Conservation (phyloP, 495 filamentous ascomycete species). For the Monascus purpureus region DNA sequence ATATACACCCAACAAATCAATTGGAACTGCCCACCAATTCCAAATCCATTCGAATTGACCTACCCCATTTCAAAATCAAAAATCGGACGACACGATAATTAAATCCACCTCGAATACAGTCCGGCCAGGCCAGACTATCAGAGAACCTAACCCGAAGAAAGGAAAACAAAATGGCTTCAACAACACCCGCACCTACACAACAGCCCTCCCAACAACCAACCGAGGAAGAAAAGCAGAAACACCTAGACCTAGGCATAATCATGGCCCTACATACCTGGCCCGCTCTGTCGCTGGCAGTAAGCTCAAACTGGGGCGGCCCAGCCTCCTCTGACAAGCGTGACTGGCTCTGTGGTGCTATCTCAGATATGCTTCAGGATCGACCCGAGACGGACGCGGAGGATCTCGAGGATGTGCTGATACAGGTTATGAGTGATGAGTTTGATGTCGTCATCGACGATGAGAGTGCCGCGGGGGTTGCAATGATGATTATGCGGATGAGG, state of each 20-base stretch:
- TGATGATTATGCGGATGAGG: slow-evolving; percentile 52
- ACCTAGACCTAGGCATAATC: slow-evolving; percentile 75
- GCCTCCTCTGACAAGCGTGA: slow-evolving; percentile 77
- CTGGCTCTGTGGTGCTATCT: slow-evolving; percentile 86
- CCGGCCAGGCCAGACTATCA: too few relatives aligned
- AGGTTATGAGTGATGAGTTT: slow-evolving; percentile 93
- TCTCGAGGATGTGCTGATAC: slow-evolving; percentile 66
- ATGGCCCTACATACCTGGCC: slow-evolving; percentile 72
- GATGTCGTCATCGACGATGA: slow-evolving; percentile 84
- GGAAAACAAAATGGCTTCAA: not conserved
- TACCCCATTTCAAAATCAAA: too few relatives aligned
- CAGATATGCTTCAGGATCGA: slow-evolving; percentile 58
- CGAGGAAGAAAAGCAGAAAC: not conserved
- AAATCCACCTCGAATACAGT: too few relatives aligned
- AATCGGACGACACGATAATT: too few relatives aligned
- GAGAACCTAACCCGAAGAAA: too few relatives aligned
- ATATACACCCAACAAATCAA: too few relatives aligned
- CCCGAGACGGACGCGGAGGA: slow-evolving; percentile 72
- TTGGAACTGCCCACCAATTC: too few relatives aligned
- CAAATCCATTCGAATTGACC: too few relatives aligned
- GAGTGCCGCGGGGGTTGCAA: slow-evolving; percentile 59
- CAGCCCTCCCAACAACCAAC: slow-evolving; percentile 6
- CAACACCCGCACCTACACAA: not conserved
- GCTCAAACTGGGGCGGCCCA: slow-evolving; percentile 78
- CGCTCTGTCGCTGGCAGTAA: slow-evolving; percentile 73